Evolutionary conservation across 257 asterid species (phyloP), one percentile per base, ranked within the genome.

Genomic region (Solanum paucissectum): DNA sequence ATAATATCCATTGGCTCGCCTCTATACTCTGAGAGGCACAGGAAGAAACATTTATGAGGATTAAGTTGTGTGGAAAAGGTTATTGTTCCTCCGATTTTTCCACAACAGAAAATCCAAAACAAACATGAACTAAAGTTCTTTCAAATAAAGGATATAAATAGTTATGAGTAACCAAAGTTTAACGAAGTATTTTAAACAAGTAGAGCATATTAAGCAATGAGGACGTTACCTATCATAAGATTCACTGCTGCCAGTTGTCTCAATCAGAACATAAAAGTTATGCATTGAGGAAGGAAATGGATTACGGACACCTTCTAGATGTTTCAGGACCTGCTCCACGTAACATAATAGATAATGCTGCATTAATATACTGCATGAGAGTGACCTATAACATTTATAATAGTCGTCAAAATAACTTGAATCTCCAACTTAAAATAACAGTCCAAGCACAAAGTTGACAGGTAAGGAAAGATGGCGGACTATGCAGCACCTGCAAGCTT

Each of bases 211-310:
- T 64, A 88, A 88, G 88, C 83, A 64, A 69, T 86, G 83, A 89
- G 89, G 82, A 60, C 71, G 75, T 92, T 97, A 97, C 99, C 90
- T 95, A 95, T 97, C 99, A 92, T 93, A 95, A 91, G 95, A 89
- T 92, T 95, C 98, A 76, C 71, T 89, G 90, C 99, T 97, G 90
- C 99, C 99, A 32, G 96, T 95, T 88, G 99, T 97, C 95, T 97
- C 99, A 87, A 97, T 93, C 92, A 97, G 95, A 90, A 95, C 87
- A 92, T 94, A 97, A 91, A 97, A 97, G 86, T 97, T 92, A 92
- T 95, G 98, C 88, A 88, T 90, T 85, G 98, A 89, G 68, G 98
- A 93, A 88, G 99, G 98, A 87, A 97, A 92, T 89, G 99, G 99
- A 91, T 97, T 96, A 58, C 99, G 99, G 86, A 93, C 93, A 71